These are phyloP conservation scores for Fusarium multiceps DNA, from an alignment of 2,329 filamentous ascomycete genomes.

Conservation along the genomic window DNA sequence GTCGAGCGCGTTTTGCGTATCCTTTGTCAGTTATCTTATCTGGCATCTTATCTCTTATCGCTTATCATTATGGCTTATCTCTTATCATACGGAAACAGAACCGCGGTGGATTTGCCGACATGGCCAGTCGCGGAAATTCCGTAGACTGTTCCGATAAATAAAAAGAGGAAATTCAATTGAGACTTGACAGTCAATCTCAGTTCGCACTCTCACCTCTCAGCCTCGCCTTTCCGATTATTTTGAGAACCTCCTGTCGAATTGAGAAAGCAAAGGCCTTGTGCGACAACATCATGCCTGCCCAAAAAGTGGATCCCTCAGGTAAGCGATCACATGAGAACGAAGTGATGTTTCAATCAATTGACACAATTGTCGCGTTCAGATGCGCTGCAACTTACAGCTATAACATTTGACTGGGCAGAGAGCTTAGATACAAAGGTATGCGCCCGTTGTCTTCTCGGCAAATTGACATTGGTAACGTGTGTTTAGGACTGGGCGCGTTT, in stretches of 20 bases:
- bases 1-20: no score
- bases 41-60: no score
- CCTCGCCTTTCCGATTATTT: no score
- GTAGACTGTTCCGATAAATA: not conserved
- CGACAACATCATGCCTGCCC: not conserved
- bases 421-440: slow-evolving; percentile 4
- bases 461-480: rapidly evolving
- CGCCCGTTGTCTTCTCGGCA: rapidly evolving
- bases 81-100: not conserved
- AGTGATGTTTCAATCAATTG: not conserved
- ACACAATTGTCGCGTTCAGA: not conserved
- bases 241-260: rapidly evolving
- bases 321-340: not conserved
- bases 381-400: not conserved
- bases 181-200: not conserved
- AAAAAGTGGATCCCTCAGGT: slow-evolving; percentile 8
- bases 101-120: not conserved
- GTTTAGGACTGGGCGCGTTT: slow-evolving; percentile 3
- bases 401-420: slow-evolving; percentile 12
- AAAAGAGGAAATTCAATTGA: not conserved
- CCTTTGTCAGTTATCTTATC: no score
- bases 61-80: not conserved
- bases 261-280: not conserved
- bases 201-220: not conserved
- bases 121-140: not conserved